These are phyloP conservation scores for Rhizophagus clarus DNA, from an alignment of 192 early-diverging fungal genomes.

Conservation along the genomic window DNA sequence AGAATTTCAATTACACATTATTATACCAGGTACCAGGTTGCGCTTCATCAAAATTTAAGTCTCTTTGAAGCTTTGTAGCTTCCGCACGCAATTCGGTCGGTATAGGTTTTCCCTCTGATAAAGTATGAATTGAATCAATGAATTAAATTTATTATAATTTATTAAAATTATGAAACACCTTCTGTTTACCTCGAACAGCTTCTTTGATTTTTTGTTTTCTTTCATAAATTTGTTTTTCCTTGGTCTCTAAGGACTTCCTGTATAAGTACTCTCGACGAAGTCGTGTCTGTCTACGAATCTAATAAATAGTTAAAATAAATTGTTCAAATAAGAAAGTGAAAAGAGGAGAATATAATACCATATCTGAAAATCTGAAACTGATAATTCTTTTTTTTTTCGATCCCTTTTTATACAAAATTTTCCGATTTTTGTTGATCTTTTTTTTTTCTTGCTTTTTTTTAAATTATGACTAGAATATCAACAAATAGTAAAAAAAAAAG, in stretches of 20 bases:
- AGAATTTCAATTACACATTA: neutral
- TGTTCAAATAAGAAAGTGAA: neutral
- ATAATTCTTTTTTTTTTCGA: neutral
- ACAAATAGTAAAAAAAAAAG: slow-evolving; percentile 58
- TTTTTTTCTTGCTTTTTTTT: no score
- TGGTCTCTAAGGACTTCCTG: slow-evolving; percentile 93
- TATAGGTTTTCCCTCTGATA: slow-evolving; percentile 81
- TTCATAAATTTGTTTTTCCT: slow-evolving; percentile 90
- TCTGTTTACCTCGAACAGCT: slow-evolving; percentile 71
- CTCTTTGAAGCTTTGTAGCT: slow-evolving; percentile 70
- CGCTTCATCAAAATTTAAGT: slow-evolving; percentile 88
- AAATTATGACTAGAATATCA: slow-evolving; percentile 5
- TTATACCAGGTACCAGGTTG: slow-evolving; percentile 58
- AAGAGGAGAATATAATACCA: neutral
- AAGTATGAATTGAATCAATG: neutral
- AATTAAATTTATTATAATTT: neutral
- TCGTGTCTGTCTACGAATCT: slow-evolving; percentile 86
- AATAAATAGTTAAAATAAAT: neutral
- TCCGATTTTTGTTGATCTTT: neutral
- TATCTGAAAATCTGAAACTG: neutral
- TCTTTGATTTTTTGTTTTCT: slow-evolving; percentile 93
- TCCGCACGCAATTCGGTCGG: slow-evolving; percentile 86
- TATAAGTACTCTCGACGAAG: slow-evolving; percentile 94
- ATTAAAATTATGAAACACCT: neutral
- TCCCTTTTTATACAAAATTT: neutral